Percentiles rank a stretch among this genome's conserved stretches.
phyloP scores from a whole-genome alignment of 805 yeast genomes.

The Candida tallmaniae region DNA sequence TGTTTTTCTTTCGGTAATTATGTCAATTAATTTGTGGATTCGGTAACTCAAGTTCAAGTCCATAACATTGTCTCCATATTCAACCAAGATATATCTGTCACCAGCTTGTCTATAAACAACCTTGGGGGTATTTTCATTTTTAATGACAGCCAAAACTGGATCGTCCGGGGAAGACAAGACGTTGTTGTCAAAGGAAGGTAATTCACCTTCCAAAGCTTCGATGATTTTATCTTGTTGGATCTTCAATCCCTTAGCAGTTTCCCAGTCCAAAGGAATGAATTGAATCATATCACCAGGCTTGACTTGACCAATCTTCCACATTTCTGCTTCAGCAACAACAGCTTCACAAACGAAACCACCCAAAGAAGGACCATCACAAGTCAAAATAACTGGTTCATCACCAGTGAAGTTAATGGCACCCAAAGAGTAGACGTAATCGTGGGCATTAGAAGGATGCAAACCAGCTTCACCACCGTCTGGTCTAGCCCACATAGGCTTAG shows the following conservation, averaged over 20 bases:
- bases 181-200: slow-evolving; percentile 27
- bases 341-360: slow-evolving; percentile 98
- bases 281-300: slow-evolving; percentile 87
- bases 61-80: slow-evolving; percentile 86
- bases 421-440: slow-evolving; percentile 91
- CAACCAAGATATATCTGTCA: slow-evolving; percentile 86
- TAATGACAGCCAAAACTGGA: slow-evolving; percentile 61
- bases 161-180: slow-evolving; percentile 42
- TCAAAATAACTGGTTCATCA: slow-evolving; percentile 94
- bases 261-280: slow-evolving; percentile 73
- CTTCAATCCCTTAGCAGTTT: slow-evolving; percentile 63
- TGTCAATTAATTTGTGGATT: slow-evolving; percentile 73
- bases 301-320: slow-evolving; percentile 98
- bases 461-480: slow-evolving; percentile 97
- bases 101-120: slow-evolving; percentile 95
- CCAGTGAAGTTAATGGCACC: slow-evolving; percentile 99
- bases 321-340: slow-evolving; percentile 90
- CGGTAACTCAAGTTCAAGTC: slow-evolving; percentile 83
- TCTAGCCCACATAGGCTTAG: slow-evolving; percentile 97
- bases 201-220: slow-evolving; percentile 39
- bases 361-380: slow-evolving; percentile 96
- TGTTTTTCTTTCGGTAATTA: slow-evolving; percentile 61
- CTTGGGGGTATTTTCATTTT: slow-evolving; percentile 54
- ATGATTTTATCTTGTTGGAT: slow-evolving; percentile 54
- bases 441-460: slow-evolving; percentile 96